phyloP scores from a whole-genome alignment of 2,329 filamentous ascomycete genomes.

The Stemphylium vesicarium region DNA sequence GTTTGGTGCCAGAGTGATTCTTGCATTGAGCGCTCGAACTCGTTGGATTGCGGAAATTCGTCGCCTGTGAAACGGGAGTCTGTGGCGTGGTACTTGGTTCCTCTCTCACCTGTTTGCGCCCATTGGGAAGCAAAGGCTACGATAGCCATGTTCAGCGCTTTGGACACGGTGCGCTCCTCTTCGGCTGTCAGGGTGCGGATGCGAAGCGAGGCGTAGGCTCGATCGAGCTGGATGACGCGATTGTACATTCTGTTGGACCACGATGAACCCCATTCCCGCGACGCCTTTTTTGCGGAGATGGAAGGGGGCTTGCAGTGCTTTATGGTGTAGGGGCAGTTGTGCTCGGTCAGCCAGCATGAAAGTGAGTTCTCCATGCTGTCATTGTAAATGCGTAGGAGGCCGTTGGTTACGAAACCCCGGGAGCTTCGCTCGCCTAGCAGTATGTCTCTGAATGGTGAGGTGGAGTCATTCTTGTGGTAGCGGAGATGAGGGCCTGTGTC shows the following conservation, averaged over 20 bases:
- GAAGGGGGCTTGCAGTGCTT: constrained; percentile 29
- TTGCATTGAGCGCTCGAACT: constrained; percentile 48
- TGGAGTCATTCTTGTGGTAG: constrained; percentile 6
- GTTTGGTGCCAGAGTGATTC: constrained; percentile 52
- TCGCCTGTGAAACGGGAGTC: constrained; percentile 24
- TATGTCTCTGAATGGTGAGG: constrained; percentile 37
- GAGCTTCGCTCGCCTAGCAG: constrained; percentile 28
- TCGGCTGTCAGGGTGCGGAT: constrained; percentile 50
- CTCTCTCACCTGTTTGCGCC: constrained; percentile 38
- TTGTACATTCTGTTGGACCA: constrained; percentile 55
- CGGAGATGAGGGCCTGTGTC: neutral
- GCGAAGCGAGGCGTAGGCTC: constrained; percentile 36
- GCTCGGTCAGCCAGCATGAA: constrained; percentile 62
- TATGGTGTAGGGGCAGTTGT: constrained; percentile 57
- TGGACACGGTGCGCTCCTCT: constrained; percentile 46
- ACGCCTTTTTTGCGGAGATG: constrained; percentile 40
- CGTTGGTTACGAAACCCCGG: constrained; percentile 46
- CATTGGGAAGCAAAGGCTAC: constrained; percentile 62
- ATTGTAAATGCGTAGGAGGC: constrained; percentile 58
- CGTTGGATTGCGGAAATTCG: constrained; percentile 9
- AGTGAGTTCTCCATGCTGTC: constrained; percentile 61
- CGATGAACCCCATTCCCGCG: constrained; percentile 47
- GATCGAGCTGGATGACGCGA: constrained; percentile 57
- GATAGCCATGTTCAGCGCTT: constrained; percentile 57
- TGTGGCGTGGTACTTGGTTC: constrained; percentile 10